Evolutionary conservation across 2,329 filamentous ascomycete genomes (phyloP).

Genomic region (Fusarium agapanthi): DNA sequence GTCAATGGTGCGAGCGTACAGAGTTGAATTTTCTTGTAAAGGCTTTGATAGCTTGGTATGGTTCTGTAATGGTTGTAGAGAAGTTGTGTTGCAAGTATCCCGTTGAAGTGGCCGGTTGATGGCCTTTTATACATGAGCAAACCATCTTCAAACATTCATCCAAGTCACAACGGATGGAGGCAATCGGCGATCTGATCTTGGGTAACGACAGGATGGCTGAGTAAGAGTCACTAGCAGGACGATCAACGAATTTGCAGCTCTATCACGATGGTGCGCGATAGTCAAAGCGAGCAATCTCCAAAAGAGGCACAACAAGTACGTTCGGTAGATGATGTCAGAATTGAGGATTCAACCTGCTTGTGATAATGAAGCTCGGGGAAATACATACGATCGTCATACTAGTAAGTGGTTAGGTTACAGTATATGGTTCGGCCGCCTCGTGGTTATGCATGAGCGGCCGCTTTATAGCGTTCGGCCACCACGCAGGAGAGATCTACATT

Average conservation of each 20-base stretch:
- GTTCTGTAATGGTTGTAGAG: rapidly evolving
- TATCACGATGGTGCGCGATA: neutral
- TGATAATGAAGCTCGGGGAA: rapidly evolving
- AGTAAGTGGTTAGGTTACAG: neutral
- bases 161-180: rapidly evolving
- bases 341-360: rapidly evolving
- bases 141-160: rapidly evolving
- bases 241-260: neutral
- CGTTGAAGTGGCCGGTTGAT: rapidly evolving
- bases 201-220: rapidly evolving
- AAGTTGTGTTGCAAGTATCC: neutral
- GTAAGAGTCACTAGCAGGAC: neutral
- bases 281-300: too few relatives aligned
- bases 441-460: neutral
- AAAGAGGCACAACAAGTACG: neutral
- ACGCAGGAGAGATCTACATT: neutral
- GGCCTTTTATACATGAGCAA: neutral
- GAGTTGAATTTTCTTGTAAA: rapidly evolving
- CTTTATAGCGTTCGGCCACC: neutral
- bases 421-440: neutral
- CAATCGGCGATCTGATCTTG: rapidly evolving
- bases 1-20: rapidly evolving
- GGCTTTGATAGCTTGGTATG: rapidly evolving
- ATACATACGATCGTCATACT: neutral
- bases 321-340: rapidly evolving